Evolutionary conservation across 371 early-diverging fungal genomes (phyloP).

Genomic region (Mucor indicus): DNA sequence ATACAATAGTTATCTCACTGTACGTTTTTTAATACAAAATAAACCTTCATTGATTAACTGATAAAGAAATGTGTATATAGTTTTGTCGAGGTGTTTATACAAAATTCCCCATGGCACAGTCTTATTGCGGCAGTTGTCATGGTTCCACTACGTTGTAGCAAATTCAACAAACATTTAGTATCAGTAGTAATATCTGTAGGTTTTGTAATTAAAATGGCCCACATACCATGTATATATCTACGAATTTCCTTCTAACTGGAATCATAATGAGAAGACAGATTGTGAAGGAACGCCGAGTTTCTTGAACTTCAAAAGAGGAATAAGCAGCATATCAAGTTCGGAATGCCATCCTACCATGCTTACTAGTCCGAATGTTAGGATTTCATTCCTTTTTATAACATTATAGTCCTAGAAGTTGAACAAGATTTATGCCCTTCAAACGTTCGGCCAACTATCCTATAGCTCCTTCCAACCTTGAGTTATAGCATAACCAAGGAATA

Average conservation of each 20-base stretch:
- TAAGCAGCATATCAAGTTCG: conserved; percentile 4
- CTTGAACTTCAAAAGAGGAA: conserved; percentile 1
- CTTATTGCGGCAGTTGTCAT: conserved; percentile 1
- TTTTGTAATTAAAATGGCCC: conserved; percentile 1
- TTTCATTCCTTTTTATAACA: conserved; percentile 1
- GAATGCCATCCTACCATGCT: conserved; percentile 3
- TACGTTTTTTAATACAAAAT: not conserved
- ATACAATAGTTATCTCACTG: conserved; percentile 1
- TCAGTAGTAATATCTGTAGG: not conserved
- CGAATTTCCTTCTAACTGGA: not conserved
- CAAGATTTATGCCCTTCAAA: conserved; percentile 1
- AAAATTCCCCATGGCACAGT: not conserved
- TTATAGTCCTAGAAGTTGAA: conserved; percentile 2
- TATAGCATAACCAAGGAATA: no score
- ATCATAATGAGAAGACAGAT: not conserved
- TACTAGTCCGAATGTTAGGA: not conserved
- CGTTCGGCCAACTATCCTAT: no score
- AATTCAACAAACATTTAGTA: not conserved
- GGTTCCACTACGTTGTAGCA: not conserved
- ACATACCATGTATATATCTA: not conserved
- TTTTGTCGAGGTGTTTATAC: conserved; percentile 1
- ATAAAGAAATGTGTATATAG: not conserved
- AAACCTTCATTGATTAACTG: not conserved
- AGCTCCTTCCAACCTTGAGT: no score
- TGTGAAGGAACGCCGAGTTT: not conserved